Base-by-base conservation (phyloP, 306 rosid species). In the Prunus davidiana region DNA sequence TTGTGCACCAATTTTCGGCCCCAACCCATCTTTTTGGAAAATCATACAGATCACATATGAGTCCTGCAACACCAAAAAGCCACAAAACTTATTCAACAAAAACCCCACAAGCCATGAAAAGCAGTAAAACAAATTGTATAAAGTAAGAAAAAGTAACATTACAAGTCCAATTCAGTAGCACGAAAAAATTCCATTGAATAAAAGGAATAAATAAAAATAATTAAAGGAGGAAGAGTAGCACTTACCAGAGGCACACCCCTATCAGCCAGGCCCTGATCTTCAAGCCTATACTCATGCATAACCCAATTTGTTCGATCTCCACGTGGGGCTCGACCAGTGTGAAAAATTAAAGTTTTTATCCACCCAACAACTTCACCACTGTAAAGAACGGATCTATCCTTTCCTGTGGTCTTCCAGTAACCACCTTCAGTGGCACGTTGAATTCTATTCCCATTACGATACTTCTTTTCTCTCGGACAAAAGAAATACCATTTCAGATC, bases 271-370 rank as follows among this genome's bases (percentile, higher is more conserved):
- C 49, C 67, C 75, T 88, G 64, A 51, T 83, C 86, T 57, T 85
- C 87, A 66, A 92, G 87, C 82, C 93, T 84, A 76, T 74, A 95
- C 74, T 95, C 97, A 34, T 92, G 96, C 90, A 95, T 82, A 20
- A 92, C 97, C 99, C 99, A 95, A 81, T 95, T 72, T 6, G 99
- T 95, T 65, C 93, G 83, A 0, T 58, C 79, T 63, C 96, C 97
- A 43, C 22, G 60, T 9, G 89, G 91, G 1, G 97, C 83, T 69
- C 24, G 76, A 2, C 97, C 97, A 0, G 0, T 57, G 78, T 92
- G 93, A 81, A 90, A 95, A 16, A 93, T 72, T 81, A 95, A 68
- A 2, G 96, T 89, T 82, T 84, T 92, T 62, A 81, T 89, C 81
- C 51, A 72, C 52, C 97, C 99, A n/a, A 84, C 97, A 43, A 79